Evolutionary conservation across 1,284 basidiomycete genomes (phyloP), one percentile per base, ranked within the genome.

Genomic region (Entoloma clypeatum): DNA sequence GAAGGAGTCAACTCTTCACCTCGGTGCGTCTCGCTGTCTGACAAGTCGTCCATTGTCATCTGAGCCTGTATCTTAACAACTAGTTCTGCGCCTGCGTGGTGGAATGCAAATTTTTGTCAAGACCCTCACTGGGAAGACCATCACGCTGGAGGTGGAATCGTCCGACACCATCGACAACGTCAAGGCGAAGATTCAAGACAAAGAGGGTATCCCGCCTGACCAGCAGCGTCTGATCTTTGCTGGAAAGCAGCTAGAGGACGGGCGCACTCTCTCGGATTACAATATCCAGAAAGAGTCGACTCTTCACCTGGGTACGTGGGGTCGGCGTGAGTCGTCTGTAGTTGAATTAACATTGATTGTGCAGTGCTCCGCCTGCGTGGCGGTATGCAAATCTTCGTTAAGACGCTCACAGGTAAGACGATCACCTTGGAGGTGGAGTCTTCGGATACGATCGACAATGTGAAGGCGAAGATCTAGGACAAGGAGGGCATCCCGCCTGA

Each of bases 81-180:
- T 23, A 47, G 59, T 65, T 21, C 55, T 66, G 29, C 62, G 64
- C 50, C 58, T 88, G 33, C 78, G 84, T 57, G 83, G 83, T 54
- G 83, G 83, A 53, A 81, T 83, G 80, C 79, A 81, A 57, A 81
- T 82, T 54, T 82, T 83, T 56, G 79, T 83, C 55, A 84, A 82
- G 67, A 76, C 72, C 51, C 65, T 87, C 41, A 74, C 71, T 0
- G 71, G 71, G 4, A 74, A 74, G 65, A 74, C 71, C 1, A 74
- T 73, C 45, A 74, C 72, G 1, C 58, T 75, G 1, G 71, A 74
- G 55, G 71, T 75, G 7, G 70, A 73, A 55, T 73, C 71, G 1
- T 72, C 71, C 2, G 71, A 72, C 51, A 73, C 71, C 2, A 72
- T 72, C 42, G 71, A 74, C 55, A 72, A 73, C 43, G 72, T 74